These are phyloP conservation scores for Iris macrosiphon DNA, from an alignment of 106 monocot genomes.

Conservation along the genomic window DNA sequence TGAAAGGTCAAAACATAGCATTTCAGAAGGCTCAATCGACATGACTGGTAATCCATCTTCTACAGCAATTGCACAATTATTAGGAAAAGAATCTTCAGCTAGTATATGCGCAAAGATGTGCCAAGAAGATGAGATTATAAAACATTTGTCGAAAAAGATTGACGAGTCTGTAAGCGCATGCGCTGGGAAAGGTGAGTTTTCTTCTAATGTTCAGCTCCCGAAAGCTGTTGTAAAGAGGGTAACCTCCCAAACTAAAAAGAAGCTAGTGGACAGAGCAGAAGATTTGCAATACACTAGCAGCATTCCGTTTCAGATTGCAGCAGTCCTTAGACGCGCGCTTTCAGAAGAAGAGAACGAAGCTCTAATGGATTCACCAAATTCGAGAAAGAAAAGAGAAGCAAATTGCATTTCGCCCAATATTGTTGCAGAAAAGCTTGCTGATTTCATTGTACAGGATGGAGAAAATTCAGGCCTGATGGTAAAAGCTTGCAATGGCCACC, in stretches of 20 bases:
- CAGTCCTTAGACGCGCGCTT: conserved; percentile 24
- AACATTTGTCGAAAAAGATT: conserved; percentile 48
- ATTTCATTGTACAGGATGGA: conserved; percentile 19
- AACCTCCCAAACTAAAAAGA: conserved; percentile 46
- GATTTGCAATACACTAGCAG: conserved; percentile 71
- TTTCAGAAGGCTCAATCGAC: not conserved
- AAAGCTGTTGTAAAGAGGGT: conserved; percentile 74
- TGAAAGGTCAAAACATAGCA: conserved; percentile 7
- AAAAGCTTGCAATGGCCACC: conserved; percentile 86
- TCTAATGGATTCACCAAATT: not conserved
- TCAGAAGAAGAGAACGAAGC: conserved; percentile 6
- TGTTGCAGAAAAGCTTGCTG: conserved; percentile 67
- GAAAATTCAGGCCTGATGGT: conserved; percentile 22
- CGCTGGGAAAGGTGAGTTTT: conserved; percentile 27
- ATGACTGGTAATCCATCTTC: conserved; percentile 9
- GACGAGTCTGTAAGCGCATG: conserved; percentile 39
- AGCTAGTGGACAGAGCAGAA: conserved; percentile 43
- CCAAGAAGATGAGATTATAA: conserved; percentile 27
- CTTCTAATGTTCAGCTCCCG: conserved; percentile 44
- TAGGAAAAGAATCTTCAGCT: conserved; percentile 12
- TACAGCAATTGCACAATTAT: not conserved
- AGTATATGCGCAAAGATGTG: conserved; percentile 18
- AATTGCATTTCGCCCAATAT: conserved; percentile 34
- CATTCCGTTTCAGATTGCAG: conserved; percentile 74
- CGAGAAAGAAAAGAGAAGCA: conserved; percentile 14